Evolutionary conservation across 306 rosid genomes (phyloP).

Genomic region (Fagus crenata): DNA sequence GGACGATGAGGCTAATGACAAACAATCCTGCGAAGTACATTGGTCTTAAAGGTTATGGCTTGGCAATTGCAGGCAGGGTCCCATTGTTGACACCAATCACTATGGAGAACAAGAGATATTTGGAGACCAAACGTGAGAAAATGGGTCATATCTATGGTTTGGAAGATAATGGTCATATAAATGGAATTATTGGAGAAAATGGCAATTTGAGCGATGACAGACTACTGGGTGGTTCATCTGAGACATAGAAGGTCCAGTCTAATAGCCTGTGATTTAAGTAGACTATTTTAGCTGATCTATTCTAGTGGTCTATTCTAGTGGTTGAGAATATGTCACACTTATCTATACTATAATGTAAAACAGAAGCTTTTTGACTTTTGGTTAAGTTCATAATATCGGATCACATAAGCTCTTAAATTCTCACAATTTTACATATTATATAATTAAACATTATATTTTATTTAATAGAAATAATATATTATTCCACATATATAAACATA

Average conservation of each 20-base stretch:
- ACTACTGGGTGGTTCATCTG: not conserved
- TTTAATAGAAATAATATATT: too few species aligned
- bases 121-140: conserved; percentile 31
- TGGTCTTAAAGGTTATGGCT: conserved; percentile 50
- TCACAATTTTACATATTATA: too few species aligned
- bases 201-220: conserved; percentile 1
- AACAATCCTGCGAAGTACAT: conserved; percentile 40
- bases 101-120: conserved; percentile 28
- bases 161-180: conserved; percentile 10
- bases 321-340: not conserved
- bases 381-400: too few species aligned
- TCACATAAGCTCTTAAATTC: too few species aligned
- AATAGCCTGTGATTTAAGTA: not conserved
- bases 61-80: conserved; percentile 37
- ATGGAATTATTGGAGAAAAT: conserved; percentile 1
- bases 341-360: too few species aligned
- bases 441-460: too few species aligned
- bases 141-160: conserved; percentile 30
- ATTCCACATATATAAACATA: too few species aligned
- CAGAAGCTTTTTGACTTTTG: too few species aligned
- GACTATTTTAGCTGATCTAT: not conserved
- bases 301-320: not conserved
- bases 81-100: conserved; percentile 39
- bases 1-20: conserved; percentile 47
- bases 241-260: not conserved